Percentiles rank a stretch among this genome's conserved stretches.
These are phyloP conservation scores for Lobosporangium transversale DNA, from an alignment of 192 early-diverging fungal genomes.

Conservation along the genomic window DNA sequence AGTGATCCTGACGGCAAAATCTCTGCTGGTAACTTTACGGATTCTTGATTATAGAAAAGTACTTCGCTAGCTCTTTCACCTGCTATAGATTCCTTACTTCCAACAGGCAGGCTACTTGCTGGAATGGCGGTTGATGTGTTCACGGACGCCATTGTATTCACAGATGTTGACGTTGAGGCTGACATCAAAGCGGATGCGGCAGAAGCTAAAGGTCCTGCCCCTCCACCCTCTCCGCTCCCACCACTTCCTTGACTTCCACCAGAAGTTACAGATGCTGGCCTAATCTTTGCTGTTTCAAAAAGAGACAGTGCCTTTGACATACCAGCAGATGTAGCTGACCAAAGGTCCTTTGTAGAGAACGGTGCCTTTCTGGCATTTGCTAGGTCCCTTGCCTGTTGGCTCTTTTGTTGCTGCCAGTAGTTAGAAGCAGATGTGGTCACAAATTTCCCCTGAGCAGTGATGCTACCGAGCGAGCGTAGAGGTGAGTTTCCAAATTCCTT, in stretches of 20 bases:
- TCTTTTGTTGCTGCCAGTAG: conserved; percentile 48
- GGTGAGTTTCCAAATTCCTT: conserved; percentile 52
- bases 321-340: conserved; percentile 48
- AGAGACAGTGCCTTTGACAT: conserved; percentile 47
- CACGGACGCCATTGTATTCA: conserved; percentile 8
- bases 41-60: conserved; percentile 1
- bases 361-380: conserved; percentile 24
- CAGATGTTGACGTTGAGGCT: conserved; percentile 25
- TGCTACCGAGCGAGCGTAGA: conserved; percentile 35
- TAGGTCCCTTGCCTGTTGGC: conserved; percentile 30
- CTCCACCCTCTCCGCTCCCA: conserved; percentile 1
- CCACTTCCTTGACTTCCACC: not conserved
- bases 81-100: conserved; percentile 8
- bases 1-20: conserved; percentile 25
- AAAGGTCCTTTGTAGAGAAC: conserved; percentile 50
- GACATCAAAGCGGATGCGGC: conserved; percentile 25
- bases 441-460: conserved; percentile 49
- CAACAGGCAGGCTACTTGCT: not conserved
- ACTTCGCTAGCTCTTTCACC: conserved; percentile 2
- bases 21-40: conserved; percentile 30
- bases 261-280: too few species aligned
- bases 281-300: conserved; percentile 36
- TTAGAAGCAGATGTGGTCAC: conserved; percentile 27
- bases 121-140: not conserved
- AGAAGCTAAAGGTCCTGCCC: not conserved